phyloP scores from a whole-genome alignment of 148 eudicot species.

The Limonium bicolor region DNA sequence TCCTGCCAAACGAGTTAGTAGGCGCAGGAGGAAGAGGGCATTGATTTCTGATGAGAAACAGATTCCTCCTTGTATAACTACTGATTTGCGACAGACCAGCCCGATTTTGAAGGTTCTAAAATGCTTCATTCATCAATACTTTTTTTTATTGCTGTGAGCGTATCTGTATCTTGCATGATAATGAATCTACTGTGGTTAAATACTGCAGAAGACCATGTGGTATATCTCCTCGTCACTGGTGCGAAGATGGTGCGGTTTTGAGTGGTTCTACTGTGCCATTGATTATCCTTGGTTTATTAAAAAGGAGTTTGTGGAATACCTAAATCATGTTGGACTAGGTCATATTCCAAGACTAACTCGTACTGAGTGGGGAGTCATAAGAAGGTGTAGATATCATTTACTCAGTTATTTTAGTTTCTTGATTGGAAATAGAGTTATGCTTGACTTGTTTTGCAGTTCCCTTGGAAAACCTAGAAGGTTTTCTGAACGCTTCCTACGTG shows the following conservation, averaged over 20 bases:
- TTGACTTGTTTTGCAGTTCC: conserved; percentile 37
- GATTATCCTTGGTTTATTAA: conserved; percentile 38
- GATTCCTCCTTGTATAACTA: too few species aligned
- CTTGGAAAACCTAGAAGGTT: conserved; percentile 92
- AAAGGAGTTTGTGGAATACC: conserved; percentile 27
- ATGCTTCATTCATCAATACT: neutral
- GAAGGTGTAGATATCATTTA: conserved; percentile 12
- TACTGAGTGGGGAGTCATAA: conserved; percentile 35
- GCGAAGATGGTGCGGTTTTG: conserved; percentile 31
- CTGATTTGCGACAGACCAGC: too few species aligned
- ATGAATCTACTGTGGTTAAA: too few species aligned
- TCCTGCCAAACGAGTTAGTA: conserved; percentile 10
- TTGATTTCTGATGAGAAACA: conserved; percentile 7
- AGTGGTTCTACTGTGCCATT: conserved; percentile 41
- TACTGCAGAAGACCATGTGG: too few species aligned
- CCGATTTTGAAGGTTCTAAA: conserved; percentile 15
- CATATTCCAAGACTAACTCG: conserved; percentile 33
- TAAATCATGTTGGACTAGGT: conserved; percentile 29
- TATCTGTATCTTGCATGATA: conserved; percentile 12
- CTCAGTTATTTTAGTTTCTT: too few species aligned
- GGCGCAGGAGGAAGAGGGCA: conserved; percentile 15
- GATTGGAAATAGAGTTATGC: too few species aligned
- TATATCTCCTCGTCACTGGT: conserved; percentile 17
- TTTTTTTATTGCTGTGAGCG: neutral
- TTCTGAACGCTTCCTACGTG: conserved; percentile 60